Conservation (phyloP, 768 basidiomycete genomes). For the Jaapia argillacea region DNA sequence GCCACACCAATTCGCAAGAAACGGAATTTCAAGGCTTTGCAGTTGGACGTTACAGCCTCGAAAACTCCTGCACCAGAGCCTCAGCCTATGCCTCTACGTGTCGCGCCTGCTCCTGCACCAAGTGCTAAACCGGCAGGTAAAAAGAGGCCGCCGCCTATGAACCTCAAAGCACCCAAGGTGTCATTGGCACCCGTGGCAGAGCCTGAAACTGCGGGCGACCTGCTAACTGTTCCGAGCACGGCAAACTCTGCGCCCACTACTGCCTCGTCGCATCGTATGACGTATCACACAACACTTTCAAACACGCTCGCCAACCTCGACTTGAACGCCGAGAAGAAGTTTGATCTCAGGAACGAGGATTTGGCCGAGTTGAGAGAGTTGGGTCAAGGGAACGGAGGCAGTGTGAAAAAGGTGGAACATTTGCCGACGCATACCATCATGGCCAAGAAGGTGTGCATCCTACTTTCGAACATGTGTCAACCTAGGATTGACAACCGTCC, state of each 20-base stretch:
- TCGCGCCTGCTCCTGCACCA: slow-evolving; percentile 21
- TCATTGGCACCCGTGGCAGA: slow-evolving; percentile 16
- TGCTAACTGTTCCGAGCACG: slow-evolving; percentile 38
- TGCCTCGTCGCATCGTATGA: slow-evolving; percentile 47
- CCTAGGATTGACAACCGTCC: slow-evolving; percentile 6
- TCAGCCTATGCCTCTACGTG: slow-evolving; percentile 20
- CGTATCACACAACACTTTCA: slow-evolving; percentile 71
- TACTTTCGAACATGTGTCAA: not conserved
- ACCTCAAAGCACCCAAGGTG: slow-evolving; percentile 62
- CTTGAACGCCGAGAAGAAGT: slow-evolving; percentile 69
- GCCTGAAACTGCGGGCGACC: slow-evolving; percentile 27
- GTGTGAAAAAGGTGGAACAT: slow-evolving; percentile 94
- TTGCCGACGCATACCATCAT: slow-evolving; percentile 84
- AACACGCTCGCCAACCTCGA: slow-evolving; percentile 83
- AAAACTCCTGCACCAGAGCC: slow-evolving; percentile 27
- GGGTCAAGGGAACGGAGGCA: slow-evolving; percentile 94
- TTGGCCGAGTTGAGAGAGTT: slow-evolving; percentile 85
- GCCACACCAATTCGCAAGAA: slow-evolving; percentile 75
- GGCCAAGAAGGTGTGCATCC: slow-evolving; percentile 87
- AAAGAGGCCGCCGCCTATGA: slow-evolving; percentile 79
- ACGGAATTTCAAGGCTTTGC: slow-evolving; percentile 82
- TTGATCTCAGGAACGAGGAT: slow-evolving; percentile 81
- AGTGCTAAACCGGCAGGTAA: slow-evolving; percentile 35
- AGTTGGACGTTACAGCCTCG: slow-evolving; percentile 50
- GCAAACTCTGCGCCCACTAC: slow-evolving; percentile 45